phyloP scores from a whole-genome alignment of 371 early-diverging fungal species.

The Parasitella parasitica region DNA sequence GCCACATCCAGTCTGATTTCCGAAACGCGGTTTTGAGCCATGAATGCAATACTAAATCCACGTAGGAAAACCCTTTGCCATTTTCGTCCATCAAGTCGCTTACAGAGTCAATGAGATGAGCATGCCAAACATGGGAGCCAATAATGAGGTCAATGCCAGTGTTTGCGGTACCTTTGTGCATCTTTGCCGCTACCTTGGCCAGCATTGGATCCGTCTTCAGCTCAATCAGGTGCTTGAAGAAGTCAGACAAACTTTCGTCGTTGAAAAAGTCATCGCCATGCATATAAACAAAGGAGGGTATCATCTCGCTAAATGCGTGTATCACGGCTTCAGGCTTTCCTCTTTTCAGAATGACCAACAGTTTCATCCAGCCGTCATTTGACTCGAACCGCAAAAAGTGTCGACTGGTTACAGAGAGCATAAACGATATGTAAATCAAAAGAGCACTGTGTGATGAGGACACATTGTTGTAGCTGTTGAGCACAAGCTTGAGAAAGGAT shows the following conservation, averaged over 20 bases:
- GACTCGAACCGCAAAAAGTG: slow-evolving; percentile 52
- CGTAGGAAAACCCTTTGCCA: slow-evolving; percentile 47
- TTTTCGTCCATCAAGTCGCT: slow-evolving; percentile 25
- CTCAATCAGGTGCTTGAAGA: slow-evolving; percentile 39
- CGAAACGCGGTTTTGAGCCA: slow-evolving; percentile 42
- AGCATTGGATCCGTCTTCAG: slow-evolving; percentile 51
- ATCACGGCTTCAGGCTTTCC: slow-evolving; percentile 40
- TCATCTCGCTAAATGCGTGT: slow-evolving; percentile 32
- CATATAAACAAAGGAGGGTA: slow-evolving; percentile 51
- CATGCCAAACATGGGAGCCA: slow-evolving; percentile 41
- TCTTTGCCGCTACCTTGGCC: slow-evolving; percentile 15
- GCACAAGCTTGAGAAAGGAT: slow-evolving; percentile 34
- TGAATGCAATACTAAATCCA: slow-evolving; percentile 43
- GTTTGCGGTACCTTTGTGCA: not conserved
- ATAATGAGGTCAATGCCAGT: slow-evolving; percentile 33
- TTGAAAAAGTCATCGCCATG: slow-evolving; percentile 55
- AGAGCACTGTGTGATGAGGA: slow-evolving; percentile 43
- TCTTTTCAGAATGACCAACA: slow-evolving; percentile 40
- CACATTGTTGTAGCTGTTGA: slow-evolving; percentile 18
- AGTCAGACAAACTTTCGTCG: slow-evolving; percentile 31
- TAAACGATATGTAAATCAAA: slow-evolving; percentile 43
- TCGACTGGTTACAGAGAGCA: slow-evolving; percentile 52
- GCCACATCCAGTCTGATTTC: slow-evolving; percentile 48
- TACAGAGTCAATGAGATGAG: slow-evolving; percentile 37
- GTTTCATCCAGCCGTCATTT: slow-evolving; percentile 52